Percentiles rank a stretch among this genome's conserved stretches.
Conservation (phyloP, 371 early-diverging fungal species). For the Apophysomyces variabilis region DNA sequence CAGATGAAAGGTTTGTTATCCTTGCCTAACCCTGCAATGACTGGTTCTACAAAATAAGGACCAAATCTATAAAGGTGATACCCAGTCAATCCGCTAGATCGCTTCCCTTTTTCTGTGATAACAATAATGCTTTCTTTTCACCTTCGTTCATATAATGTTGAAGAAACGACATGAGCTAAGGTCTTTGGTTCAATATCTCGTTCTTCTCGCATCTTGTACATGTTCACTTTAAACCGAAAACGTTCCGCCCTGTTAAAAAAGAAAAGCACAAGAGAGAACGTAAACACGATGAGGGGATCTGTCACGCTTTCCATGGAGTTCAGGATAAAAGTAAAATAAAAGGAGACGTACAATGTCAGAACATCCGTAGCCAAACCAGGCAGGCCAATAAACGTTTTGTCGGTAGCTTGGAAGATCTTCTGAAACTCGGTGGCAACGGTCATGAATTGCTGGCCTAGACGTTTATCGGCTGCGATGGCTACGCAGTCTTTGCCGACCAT, state of each 20-base stretch:
- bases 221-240: conserved; percentile 94
- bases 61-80: conserved; percentile 75
- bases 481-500: conserved; percentile 99
- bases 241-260: conserved; percentile 69
- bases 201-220: conserved; percentile 97
- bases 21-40: conserved; percentile 96
- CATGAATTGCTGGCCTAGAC: conserved; percentile 91
- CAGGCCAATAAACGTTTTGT: conserved; percentile 90
- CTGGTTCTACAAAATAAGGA: conserved; percentile 95
- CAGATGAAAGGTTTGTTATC: conserved; percentile 94
- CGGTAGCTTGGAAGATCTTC: conserved; percentile 91
- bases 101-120: background rate
- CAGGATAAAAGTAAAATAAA: background rate
- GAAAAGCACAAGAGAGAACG: background rate
- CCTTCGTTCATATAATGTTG: conserved; percentile 96
- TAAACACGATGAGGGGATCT: background rate
- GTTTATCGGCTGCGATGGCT: conserved; percentile 97
- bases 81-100: no score
- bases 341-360: conserved; percentile 81
- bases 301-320: background rate
- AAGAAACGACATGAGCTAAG: conserved; percentile 95
- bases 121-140: conserved; percentile 31
- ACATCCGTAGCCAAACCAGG: conserved; percentile 98
- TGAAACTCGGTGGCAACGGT: conserved; percentile 94
- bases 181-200: conserved; percentile 97